These are phyloP conservation scores for Colletotrichum liriopes DNA, from an alignment of 2,329 filamentous ascomycete genomes.

Conservation along the genomic window DNA sequence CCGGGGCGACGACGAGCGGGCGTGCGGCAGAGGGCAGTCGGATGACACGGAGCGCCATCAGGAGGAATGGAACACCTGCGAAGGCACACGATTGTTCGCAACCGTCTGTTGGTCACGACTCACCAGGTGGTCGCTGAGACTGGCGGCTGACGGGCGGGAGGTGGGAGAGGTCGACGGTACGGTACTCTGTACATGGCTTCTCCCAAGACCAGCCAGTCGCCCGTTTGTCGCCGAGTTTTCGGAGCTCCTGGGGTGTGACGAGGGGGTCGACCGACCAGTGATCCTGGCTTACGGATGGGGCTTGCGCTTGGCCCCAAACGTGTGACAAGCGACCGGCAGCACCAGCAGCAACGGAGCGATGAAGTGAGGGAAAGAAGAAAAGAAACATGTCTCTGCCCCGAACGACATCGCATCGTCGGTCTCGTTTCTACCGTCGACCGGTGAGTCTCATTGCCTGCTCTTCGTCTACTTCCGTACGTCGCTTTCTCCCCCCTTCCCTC, in stretches of 20 bases:
- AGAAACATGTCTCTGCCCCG: conserved; percentile 15
- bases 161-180: conserved; percentile 16
- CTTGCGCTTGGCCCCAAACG: conserved; percentile 38
- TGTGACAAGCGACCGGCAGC: conserved; percentile 32
- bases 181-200: conserved; percentile 22
- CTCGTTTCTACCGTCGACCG: conserved; percentile 19
- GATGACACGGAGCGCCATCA: conserved; percentile 38
- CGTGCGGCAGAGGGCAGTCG: conserved; percentile 32
- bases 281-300: conserved; percentile 37
- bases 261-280: conserved; percentile 32
- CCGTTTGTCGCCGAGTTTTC: conserved; percentile 42
- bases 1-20: conserved; percentile 30
- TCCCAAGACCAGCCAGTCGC: conserved; percentile 16
- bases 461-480: not conserved
- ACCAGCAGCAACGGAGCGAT: not conserved
- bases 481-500: not conserved
- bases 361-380: not conserved
- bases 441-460: conserved; percentile 16
- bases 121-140: conserved; percentile 9
- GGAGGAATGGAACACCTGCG: conserved; percentile 40
- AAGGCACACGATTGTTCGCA: conserved; percentile 36
- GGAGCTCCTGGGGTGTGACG: conserved; percentile 34
- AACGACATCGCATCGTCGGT: conserved; percentile 28
- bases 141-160: conserved; percentile 19
- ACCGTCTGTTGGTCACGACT: conserved; percentile 6